Conservation (phyloP, 2,329 filamentous ascomycete species). For the Diaporthe helianthi region DNA sequence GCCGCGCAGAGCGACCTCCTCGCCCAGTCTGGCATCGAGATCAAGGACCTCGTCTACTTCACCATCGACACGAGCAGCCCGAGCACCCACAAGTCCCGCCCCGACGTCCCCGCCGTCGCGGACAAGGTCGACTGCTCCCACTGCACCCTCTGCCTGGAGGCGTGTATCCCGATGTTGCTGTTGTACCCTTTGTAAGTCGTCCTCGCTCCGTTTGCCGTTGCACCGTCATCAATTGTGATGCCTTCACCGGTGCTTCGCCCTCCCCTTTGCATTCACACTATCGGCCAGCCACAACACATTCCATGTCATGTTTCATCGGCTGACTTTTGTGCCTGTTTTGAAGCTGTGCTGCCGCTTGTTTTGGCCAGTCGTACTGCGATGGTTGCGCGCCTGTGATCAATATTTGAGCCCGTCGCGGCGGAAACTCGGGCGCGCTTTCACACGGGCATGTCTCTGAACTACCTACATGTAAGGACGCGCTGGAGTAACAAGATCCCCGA, state of each 20-base stretch:
- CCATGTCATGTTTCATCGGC: neutral
- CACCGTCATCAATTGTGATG: no score
- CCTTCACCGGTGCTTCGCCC: no score
- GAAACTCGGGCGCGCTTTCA: neutral
- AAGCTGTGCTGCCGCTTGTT: neutral
- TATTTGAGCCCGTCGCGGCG: neutral
- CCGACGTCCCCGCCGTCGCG: neutral
- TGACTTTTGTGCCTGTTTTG: neutral
- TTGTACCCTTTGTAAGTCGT: neutral
- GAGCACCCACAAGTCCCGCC: no score
- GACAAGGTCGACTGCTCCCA: neutral
- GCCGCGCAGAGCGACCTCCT: neutral
- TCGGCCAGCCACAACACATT: neutral
- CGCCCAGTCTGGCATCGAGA: neutral
- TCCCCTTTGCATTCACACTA: no score
- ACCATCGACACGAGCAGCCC: neutral
- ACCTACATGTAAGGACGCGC: neutral
- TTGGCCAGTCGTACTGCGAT: neutral
- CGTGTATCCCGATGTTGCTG: neutral
- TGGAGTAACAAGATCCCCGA: neutral
- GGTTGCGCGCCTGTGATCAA: neutral
- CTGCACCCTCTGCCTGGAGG: neutral
- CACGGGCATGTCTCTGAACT: neutral
- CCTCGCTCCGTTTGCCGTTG: neutral
- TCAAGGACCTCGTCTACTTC: constrained; percentile 3